Evolutionary conservation across 805 yeast genomes (phyloP).

Genomic region (Wickerhamiella azymoides): DNA sequence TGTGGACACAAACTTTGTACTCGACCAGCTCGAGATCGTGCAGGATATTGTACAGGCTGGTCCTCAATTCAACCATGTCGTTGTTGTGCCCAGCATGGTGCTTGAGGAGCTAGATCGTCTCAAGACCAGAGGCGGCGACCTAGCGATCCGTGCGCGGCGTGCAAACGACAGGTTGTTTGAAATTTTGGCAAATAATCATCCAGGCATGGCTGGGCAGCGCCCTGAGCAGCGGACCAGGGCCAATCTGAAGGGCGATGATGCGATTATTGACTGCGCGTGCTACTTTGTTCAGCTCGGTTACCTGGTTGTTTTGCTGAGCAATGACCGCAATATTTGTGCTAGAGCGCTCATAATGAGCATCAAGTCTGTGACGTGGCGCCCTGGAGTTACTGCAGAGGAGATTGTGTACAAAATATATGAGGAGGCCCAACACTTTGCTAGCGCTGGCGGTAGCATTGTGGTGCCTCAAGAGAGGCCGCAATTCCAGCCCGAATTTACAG

Average conservation of each 20-base stretch:
- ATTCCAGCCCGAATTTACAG: too few relatives aligned
- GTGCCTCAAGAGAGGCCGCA: too few relatives aligned
- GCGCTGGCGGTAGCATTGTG: too few relatives aligned
- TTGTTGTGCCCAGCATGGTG: conserved; percentile 60
- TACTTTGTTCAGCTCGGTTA: conserved; percentile 34
- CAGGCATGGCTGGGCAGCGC: conserved; percentile 52
- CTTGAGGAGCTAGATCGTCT: conserved; percentile 73
- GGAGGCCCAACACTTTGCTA: conserved; percentile 22
- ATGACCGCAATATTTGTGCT: conserved; percentile 71
- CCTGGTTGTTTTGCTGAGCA: conserved; percentile 48
- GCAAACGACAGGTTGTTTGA: conserved; percentile 70
- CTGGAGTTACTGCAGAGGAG: conserved; percentile 34
- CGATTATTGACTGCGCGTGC: conserved; percentile 73
- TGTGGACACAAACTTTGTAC: conserved; percentile 70
- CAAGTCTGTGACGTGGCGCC: conserved; percentile 38
- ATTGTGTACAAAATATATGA: conserved; percentile 31
- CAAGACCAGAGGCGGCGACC: conserved; percentile 31
- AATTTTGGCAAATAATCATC: conserved; percentile 37
- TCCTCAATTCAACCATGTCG: conserved; percentile 30
- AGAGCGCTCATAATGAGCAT: conserved; percentile 55
- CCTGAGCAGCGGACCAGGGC: conserved; percentile 38
- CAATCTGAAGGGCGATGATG: conserved; percentile 48
- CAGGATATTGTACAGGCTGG: conserved; percentile 36
- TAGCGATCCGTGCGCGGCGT: conserved; percentile 36
- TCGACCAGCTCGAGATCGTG: conserved; percentile 50